These are phyloP conservation scores for Alternaria sp. DNA, from an alignment of 2,329 filamentous ascomycete genomes.

Conservation along the genomic window DNA sequence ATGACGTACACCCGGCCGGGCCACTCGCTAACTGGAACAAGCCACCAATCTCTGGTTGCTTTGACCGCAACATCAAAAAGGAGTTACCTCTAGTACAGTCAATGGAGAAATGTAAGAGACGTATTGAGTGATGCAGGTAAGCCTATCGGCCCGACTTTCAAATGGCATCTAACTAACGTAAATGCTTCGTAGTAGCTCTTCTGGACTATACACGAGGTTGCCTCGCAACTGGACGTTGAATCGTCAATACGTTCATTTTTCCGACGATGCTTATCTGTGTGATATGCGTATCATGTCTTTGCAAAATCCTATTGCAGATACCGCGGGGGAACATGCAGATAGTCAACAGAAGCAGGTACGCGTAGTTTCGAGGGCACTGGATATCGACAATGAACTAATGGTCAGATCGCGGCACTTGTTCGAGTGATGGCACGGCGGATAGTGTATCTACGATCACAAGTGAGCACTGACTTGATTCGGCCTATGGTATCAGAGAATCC, in stretches of 20 bases:
- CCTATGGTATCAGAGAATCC: background rate
- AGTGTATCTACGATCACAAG: too few species aligned
- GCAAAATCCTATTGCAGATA: background rate
- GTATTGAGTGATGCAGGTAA: background rate
- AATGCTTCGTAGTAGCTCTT: background rate
- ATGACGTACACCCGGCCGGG: slow-evolving; percentile 15
- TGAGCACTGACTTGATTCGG: background rate
- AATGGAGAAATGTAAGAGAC: background rate
- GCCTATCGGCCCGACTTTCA: background rate
- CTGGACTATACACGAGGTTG: background rate
- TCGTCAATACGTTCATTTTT: background rate
- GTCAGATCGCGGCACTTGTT: background rate
- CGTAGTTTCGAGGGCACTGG: too few species aligned
- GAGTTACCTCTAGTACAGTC: background rate
- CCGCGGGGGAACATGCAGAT: background rate
- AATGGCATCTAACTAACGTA: background rate
- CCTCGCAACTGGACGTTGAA: background rate
- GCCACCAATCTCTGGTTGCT: slow-evolving; percentile 5
- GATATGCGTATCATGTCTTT: background rate
- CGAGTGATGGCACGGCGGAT: background rate
- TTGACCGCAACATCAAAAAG: background rate
- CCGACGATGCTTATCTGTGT: background rate
- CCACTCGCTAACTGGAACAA: background rate
- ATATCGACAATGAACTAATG: background rate
- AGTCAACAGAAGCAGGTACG: background rate